Evolutionary conservation across 345 rosid species (phyloP).

Genomic region (Trapa incisa): DNA sequence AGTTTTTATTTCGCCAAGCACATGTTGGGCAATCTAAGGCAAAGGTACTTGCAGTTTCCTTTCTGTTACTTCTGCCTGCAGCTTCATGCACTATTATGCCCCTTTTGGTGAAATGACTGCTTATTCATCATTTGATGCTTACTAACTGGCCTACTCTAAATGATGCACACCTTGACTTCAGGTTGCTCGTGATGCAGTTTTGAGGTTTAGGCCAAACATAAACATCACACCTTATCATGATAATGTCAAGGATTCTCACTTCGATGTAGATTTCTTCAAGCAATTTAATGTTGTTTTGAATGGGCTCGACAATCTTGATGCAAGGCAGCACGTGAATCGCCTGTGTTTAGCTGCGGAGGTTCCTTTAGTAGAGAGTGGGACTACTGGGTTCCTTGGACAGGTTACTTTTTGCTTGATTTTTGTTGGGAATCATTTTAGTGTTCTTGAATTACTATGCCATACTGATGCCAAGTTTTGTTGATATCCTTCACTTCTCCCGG

Average conservation of each 20-base stretch:
- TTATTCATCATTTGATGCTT: background rate
- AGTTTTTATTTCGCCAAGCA: conserved; percentile 75
- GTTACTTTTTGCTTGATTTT: conserved; percentile 10
- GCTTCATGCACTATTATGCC: background rate
- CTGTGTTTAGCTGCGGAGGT: conserved; percentile 93
- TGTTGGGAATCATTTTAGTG: background rate
- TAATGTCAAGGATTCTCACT: conserved; percentile 69
- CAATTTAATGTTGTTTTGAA: conserved; percentile 86
- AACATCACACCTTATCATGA: conserved; percentile 80
- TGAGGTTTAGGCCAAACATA: conserved; percentile 82
- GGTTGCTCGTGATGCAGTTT: conserved; percentile 97
- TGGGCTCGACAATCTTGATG: conserved; percentile 95
- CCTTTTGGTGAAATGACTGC: background rate
- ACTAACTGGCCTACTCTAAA: background rate
- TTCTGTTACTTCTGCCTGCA: background rate
- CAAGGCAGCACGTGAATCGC: conserved; percentile 97
- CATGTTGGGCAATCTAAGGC: conserved; percentile 99
- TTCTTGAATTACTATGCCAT: background rate
- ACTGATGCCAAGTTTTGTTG: background rate
- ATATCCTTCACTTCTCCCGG: background rate
- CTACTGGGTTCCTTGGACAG: conserved; percentile 99
- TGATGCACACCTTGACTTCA: conserved; percentile 18
- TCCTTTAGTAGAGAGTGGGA: conserved; percentile 97
- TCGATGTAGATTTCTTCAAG: conserved; percentile 86
- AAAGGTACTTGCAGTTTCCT: conserved; percentile 34